Evolutionary conservation across 192 early-diverging fungal genomes (phyloP).

Genomic region (Phycomyces nitens): DNA sequence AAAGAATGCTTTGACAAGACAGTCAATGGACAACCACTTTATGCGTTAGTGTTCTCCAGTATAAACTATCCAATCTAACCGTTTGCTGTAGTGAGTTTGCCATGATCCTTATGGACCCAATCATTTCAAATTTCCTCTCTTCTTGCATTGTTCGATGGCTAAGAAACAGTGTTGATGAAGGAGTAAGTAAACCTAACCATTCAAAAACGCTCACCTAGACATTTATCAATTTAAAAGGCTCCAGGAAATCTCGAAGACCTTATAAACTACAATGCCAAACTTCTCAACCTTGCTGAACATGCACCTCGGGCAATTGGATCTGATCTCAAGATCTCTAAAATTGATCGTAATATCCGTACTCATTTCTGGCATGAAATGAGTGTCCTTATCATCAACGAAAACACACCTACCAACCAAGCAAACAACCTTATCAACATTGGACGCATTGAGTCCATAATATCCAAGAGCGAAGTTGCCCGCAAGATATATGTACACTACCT

Average conservation of each 20-base stretch:
- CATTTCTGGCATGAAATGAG: slow-evolving; percentile 41
- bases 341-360: slow-evolving; percentile 40
- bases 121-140: slow-evolving; percentile 50
- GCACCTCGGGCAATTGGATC: slow-evolving; percentile 40
- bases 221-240: slow-evolving; percentile 14
- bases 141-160: slow-evolving; percentile 40
- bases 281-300: slow-evolving; percentile 51
- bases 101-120: slow-evolving; percentile 54
- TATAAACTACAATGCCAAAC: slow-evolving; percentile 45
- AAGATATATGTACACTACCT: slow-evolving; percentile 51
- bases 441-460: slow-evolving; percentile 23
- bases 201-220: slow-evolving; percentile 3
- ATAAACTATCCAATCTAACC: not conserved
- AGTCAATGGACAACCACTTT: slow-evolving; percentile 43
- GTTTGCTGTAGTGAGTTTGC: slow-evolving; percentile 46
- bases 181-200: slow-evolving; percentile 3
- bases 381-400: slow-evolving; percentile 20
- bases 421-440: slow-evolving; percentile 17
- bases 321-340: slow-evolving; percentile 45
- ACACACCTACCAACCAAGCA: slow-evolving; percentile 18
- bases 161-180: slow-evolving; percentile 26
- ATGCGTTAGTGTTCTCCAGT: slow-evolving; percentile 38
- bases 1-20: slow-evolving; percentile 53
- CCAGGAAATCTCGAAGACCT: slow-evolving; percentile 19
- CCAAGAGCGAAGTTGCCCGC: slow-evolving; percentile 46